Evolutionary conservation across 2,329 filamentous ascomycete species (phyloP).

Genomic region (Aspergillus sp.): DNA sequence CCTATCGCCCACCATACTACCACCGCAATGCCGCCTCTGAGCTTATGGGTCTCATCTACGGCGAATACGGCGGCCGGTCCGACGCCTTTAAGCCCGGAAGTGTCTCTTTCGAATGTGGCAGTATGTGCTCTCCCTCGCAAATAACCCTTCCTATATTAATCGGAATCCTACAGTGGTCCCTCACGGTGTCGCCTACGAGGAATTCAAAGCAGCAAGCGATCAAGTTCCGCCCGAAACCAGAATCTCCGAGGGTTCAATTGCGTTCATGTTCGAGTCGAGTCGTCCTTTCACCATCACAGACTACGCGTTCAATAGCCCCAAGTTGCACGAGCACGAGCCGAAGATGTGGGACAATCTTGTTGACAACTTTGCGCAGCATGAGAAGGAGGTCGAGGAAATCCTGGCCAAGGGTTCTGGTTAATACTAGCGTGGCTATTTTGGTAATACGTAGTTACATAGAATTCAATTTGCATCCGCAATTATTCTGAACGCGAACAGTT

Average conservation of each 20-base stretch:
- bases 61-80: conserved; percentile 28
- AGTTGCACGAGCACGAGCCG: conserved; percentile 43
- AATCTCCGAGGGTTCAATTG: conserved; percentile 28
- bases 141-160: not conserved
- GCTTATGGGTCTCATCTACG: conserved; percentile 33
- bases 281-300: conserved; percentile 31
- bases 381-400: conserved; percentile 43
- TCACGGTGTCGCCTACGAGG: conserved; percentile 30
- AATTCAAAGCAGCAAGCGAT: conserved; percentile 26
- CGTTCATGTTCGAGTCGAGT: conserved; percentile 31
- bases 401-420: conserved; percentile 20
- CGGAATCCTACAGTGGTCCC: conserved; percentile 23
- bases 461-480: too few relatives aligned
- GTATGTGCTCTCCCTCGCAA: conserved; percentile 11
- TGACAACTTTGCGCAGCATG: conserved; percentile 46
- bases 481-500: too few relatives aligned
- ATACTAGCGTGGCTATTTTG: too few relatives aligned
- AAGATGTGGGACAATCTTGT: conserved; percentile 51
- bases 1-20: conserved; percentile 38
- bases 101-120: conserved; percentile 31
- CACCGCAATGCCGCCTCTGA: conserved; percentile 37
- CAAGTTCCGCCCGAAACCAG: conserved; percentile 20
- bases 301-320: conserved; percentile 28
- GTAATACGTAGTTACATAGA: too few relatives aligned
- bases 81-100: conserved; percentile 29